phyloP scores from a whole-genome alignment of 495 filamentous ascomycete species.

The Neurospora pannonica region DNA sequence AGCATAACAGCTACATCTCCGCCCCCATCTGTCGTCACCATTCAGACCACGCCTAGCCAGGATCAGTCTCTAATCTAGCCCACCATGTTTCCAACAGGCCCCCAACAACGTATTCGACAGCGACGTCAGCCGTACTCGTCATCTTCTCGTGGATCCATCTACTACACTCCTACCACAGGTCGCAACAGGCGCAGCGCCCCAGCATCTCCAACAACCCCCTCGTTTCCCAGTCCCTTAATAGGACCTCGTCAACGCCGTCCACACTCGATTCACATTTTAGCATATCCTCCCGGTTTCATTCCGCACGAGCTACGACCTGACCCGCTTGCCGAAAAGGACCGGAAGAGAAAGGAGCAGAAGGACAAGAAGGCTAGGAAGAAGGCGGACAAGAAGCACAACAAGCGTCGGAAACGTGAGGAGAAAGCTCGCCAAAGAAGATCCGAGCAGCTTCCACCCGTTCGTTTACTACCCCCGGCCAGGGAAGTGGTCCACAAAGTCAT shows the following conservation, averaged over 20 bases:
- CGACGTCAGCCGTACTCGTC: conserved; percentile 24
- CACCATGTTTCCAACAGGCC: conserved; percentile 18
- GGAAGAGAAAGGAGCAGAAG: conserved; percentile 18
- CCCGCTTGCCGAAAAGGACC: conserved; percentile 10
- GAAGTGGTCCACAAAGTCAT: conserved; percentile 25
- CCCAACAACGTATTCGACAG: conserved; percentile 20
- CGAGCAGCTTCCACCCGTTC: conserved; percentile 19
- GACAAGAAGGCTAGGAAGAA: conserved; percentile 16
- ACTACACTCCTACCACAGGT: conserved; percentile 30
- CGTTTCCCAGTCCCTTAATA: conserved; percentile 39
- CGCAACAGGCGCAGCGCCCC: conserved; percentile 17
- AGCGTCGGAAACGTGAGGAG: conserved; percentile 10
- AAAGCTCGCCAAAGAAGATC: conserved; percentile 15
- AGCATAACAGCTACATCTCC: not conserved
- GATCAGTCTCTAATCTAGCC: conserved; percentile 15
- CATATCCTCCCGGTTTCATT: conserved; percentile 41
- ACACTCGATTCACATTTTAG: conserved; percentile 47
- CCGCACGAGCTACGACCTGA: conserved; percentile 37
- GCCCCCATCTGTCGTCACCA: not conserved
- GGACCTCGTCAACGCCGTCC: conserved; percentile 41
- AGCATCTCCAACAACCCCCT: conserved; percentile 5
- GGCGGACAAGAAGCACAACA: conserved; percentile 16
- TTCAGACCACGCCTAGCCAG: not conserved
- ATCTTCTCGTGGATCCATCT: conserved; percentile 29
- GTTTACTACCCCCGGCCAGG: conserved; percentile 21